Evolutionary conservation across 83 land plant genomes (phyloP).

Genomic region (Picea engelmannii): DNA sequence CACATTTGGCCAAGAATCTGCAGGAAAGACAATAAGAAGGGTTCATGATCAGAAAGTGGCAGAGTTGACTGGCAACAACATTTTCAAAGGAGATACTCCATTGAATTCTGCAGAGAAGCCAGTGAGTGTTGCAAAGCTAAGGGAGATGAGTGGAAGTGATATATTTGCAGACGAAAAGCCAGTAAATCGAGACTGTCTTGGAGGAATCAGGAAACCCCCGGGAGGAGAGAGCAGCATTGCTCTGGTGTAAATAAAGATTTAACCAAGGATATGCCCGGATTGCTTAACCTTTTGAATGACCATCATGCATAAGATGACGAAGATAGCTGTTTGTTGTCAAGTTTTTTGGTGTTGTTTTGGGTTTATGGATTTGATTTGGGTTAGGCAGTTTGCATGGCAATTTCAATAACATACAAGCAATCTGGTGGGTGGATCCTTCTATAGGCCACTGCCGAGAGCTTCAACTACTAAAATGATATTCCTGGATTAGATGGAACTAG

Average conservation of each 20-base stretch:
- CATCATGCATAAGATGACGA: slow-evolving; percentile 1
- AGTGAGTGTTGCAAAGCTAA: slow-evolving; percentile 32
- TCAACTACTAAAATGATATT: neutral
- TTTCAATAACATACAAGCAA: slow-evolving; percentile 5
- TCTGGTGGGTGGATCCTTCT: neutral
- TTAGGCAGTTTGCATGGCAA: neutral
- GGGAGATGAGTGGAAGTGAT: slow-evolving; percentile 41
- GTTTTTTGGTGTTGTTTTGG: slow-evolving; percentile 6
- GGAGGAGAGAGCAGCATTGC: slow-evolving; percentile 46
- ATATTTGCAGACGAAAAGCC: slow-evolving; percentile 48
- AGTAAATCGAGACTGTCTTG: slow-evolving; percentile 31
- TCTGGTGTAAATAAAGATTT: slow-evolving; percentile 21
- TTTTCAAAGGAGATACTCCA: slow-evolving; percentile 28
- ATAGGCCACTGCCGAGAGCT: neutral
- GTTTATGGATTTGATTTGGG: neutral
- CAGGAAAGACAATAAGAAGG: slow-evolving; percentile 22
- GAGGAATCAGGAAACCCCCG: slow-evolving; percentile 44
- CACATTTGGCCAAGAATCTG: slow-evolving; percentile 26
- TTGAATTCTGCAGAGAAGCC: slow-evolving; percentile 23
- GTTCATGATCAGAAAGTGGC: slow-evolving; percentile 34
- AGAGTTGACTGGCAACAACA: slow-evolving; percentile 32
- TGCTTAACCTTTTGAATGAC: slow-evolving; percentile 12
- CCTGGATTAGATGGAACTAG: neutral
- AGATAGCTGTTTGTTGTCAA: neutral
- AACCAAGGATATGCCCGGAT: neutral